Evolutionary conservation across 2,329 filamentous ascomycete genomes (phyloP).

Genomic region (Curvularia lunata): DNA sequence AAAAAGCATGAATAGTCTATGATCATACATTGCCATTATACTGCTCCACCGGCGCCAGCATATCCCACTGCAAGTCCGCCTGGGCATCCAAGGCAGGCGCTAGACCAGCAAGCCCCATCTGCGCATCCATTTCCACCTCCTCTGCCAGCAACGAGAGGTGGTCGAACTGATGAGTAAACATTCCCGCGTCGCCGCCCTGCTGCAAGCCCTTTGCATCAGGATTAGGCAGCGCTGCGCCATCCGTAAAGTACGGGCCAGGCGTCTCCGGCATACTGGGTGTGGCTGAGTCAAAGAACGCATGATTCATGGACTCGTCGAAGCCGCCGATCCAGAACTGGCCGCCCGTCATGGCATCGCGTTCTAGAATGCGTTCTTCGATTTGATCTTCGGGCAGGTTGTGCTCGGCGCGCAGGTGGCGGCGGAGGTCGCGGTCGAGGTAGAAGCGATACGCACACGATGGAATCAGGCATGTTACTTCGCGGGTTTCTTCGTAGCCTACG

Average conservation of each 20-base stretch:
- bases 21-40: conserved; percentile 24
- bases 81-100: conserved; percentile 29
- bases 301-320: conserved; percentile 29
- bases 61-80: conserved; percentile 31
- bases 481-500: conserved; percentile 58
- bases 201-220: conserved; percentile 7
- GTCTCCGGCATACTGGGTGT: conserved; percentile 45
- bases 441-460: conserved; percentile 61
- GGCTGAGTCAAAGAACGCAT: conserved; percentile 27
- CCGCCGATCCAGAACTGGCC: conserved; percentile 57
- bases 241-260: conserved; percentile 33
- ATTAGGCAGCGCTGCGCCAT: conserved; percentile 10
- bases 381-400: conserved; percentile 49
- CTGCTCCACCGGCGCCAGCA: conserved; percentile 36
- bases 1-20: not conserved
- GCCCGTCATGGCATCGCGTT: conserved; percentile 50
- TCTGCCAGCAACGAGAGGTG: conserved; percentile 27
- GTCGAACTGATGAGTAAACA: conserved; percentile 23
- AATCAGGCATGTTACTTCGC: conserved; percentile 61
- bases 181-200: not conserved
- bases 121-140: conserved; percentile 33
- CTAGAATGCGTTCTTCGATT: conserved; percentile 48
- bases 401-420: conserved; percentile 59
- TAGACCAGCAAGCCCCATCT: conserved; percentile 31
- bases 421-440: conserved; percentile 63